Evolutionary conservation across 352 stramenopile species (phyloP).

Genomic region (Phytophthora syringae): DNA sequence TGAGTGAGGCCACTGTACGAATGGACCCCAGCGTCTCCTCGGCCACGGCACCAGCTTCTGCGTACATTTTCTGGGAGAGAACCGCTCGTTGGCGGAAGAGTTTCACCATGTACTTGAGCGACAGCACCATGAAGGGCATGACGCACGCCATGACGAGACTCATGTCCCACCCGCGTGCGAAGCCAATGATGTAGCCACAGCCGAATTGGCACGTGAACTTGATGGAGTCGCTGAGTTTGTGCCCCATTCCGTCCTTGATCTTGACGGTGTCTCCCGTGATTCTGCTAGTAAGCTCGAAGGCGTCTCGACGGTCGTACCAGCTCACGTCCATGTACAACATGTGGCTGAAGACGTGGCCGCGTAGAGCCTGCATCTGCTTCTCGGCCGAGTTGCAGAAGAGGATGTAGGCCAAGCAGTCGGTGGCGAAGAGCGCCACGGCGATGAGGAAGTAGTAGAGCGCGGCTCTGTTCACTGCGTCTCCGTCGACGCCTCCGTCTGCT

Average conservation of each 20-base stretch:
- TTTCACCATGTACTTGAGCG: conserved; percentile 39
- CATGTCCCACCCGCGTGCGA: too few relatives aligned
- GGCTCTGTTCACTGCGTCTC: conserved; percentile 27
- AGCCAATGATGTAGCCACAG: conserved; percentile 17
- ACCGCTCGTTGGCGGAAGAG: too few relatives aligned
- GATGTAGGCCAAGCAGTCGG: conserved; percentile 21
- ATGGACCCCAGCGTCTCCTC: too few relatives aligned
- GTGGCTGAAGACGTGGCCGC: conserved; percentile 35
- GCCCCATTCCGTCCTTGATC: too few relatives aligned
- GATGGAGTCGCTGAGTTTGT: too few relatives aligned
- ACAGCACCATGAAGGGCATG: conserved; percentile 33
- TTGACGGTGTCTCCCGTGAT: conserved; percentile 27
- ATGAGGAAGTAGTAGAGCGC: conserved; percentile 40
- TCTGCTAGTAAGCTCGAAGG: conserved; percentile 14
- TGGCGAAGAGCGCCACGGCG: conserved; percentile 42
- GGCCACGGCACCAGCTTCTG: too few relatives aligned
- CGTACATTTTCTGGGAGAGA: too few relatives aligned
- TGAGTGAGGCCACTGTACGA: too few relatives aligned
- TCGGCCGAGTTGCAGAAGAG: conserved; percentile 27
- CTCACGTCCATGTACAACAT: conserved; percentile 34
- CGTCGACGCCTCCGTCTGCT: conserved; percentile 35
- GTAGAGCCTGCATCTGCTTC: conserved; percentile 46
- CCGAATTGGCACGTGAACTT: conserved; percentile 21
- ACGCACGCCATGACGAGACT: too few relatives aligned
- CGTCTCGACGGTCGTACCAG: conserved; percentile 26